phyloP scores from a whole-genome alignment of 202 grass and related monocot species.

The Hordeum pubiflorum region DNA sequence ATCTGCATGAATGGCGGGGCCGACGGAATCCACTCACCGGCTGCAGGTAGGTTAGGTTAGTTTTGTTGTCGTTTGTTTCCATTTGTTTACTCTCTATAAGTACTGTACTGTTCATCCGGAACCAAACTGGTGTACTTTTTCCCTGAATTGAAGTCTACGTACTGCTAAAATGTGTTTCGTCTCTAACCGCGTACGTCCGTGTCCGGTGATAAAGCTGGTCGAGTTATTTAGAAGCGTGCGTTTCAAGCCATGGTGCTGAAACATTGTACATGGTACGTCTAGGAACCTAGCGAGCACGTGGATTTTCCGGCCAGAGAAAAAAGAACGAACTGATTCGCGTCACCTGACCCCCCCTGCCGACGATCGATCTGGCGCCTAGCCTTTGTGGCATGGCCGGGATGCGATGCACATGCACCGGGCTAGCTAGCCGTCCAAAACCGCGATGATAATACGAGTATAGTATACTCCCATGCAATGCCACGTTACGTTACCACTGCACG shows the following conservation, averaged over 20 bases:
- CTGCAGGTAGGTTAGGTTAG: neutral
- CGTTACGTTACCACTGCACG: neutral
- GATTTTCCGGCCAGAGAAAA: too few species aligned
- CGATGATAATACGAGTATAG: neutral
- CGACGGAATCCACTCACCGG: neutral
- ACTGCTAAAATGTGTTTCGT: neutral
- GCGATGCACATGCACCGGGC: neutral
- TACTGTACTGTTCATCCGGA: neutral
- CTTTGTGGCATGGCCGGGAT: slow-evolving; percentile 10
- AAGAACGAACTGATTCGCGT: too few species aligned
- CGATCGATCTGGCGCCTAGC: too few species aligned
- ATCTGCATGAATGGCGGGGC: neutral
- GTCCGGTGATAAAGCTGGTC: too few species aligned
- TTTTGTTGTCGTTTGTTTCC: neutral
- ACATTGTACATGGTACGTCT: too few species aligned
- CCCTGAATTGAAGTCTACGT: too few species aligned
- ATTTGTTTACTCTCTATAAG: neutral
- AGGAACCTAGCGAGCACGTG: too few species aligned
- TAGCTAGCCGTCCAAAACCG: too few species aligned
- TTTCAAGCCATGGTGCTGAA: too few species aligned
- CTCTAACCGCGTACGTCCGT: neutral
- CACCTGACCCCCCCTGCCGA: too few species aligned
- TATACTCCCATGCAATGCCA: neutral
- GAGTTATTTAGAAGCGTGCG: too few species aligned
- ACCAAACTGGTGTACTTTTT: neutral